These are phyloP conservation scores for Leccinum pachyderme DNA, from an alignment of 1,284 basidiomycete genomes.

Conservation along the genomic window DNA sequence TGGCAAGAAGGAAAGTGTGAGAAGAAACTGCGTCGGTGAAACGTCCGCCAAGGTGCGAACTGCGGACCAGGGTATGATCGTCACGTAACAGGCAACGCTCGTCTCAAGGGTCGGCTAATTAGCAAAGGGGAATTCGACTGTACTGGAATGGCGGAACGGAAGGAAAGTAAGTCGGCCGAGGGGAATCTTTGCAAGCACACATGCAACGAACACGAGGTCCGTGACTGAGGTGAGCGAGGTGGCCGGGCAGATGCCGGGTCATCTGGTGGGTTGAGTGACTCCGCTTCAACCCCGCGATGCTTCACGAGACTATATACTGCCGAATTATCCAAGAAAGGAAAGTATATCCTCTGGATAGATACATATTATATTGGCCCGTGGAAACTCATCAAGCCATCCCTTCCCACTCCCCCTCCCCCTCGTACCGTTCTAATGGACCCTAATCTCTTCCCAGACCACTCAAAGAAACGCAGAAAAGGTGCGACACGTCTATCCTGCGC, in stretches of 20 bases:
- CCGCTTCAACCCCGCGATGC: conserved; percentile 30
- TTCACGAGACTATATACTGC: conserved; percentile 9
- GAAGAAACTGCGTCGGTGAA: conserved; percentile 4
- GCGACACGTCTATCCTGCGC: conserved; percentile 74
- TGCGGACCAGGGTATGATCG: conserved; percentile 3
- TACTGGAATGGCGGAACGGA: background rate
- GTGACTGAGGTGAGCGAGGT: conserved; percentile 7
- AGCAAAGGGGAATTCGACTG: background rate
- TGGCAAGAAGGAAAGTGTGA: conserved; percentile 16
- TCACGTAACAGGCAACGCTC: background rate
- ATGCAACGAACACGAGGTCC: conserved; percentile 18
- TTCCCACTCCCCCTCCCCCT: conserved; percentile 29
- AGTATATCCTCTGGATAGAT: conserved; percentile 9
- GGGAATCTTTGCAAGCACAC: conserved; percentile 7
- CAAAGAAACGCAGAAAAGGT: conserved; percentile 72
- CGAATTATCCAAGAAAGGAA: conserved; percentile 24
- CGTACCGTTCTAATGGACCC: conserved; percentile 35
- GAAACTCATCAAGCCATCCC: conserved; percentile 28
- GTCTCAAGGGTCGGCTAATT: background rate
- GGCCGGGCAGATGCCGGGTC: conserved; percentile 14
- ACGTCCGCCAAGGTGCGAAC: background rate
- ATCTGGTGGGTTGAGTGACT: conserved; percentile 2
- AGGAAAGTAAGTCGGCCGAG: conserved; percentile 1
- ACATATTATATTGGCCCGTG: conserved; percentile 10
- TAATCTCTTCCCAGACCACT: conserved; percentile 35